Percentiles rank a stretch among this genome's conserved stretches.
phyloP scores from a whole-genome alignment of 768 basidiomycete species.

The Mrakia blollopis region DNA sequence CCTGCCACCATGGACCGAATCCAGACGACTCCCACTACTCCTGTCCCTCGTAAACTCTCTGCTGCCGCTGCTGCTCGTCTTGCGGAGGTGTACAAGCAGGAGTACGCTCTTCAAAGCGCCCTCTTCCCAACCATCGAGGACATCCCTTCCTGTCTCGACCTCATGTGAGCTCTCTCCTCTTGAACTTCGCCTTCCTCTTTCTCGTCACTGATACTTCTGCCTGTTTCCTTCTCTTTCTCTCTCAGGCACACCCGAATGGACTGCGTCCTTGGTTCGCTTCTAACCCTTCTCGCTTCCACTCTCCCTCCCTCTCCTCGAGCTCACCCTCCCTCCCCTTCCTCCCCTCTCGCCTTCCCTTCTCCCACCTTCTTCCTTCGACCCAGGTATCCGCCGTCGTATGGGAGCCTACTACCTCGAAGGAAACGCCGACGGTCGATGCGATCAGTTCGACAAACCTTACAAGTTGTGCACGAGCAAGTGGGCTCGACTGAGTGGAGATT shows the following conservation, averaged over 20 bases:
- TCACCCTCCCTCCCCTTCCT: constrained; percentile 35
- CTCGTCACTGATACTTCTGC: not conserved
- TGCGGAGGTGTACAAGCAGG: constrained; percentile 50
- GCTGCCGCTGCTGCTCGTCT: constrained; percentile 3
- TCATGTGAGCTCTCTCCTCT: constrained; percentile 43
- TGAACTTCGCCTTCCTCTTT: not conserved
- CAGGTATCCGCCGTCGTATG: constrained; percentile 74
- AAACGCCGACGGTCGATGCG: constrained; percentile 59
- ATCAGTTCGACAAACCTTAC: constrained; percentile 78
- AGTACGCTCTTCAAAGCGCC: constrained; percentile 59
- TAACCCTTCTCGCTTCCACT: not conserved
- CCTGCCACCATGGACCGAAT: not conserved
- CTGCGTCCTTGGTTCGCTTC: not conserved
- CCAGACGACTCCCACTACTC: not conserved
- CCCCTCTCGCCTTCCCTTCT: constrained; percentile 36
- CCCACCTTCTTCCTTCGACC: constrained; percentile 2
- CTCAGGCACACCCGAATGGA: not conserved
- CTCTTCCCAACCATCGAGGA: constrained; percentile 72
- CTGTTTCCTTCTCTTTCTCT: not conserved
- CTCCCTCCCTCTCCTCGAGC: constrained; percentile 24
- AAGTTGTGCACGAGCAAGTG: constrained; percentile 84
- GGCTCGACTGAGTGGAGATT: constrained; percentile 54
- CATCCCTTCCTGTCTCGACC: constrained; percentile 71
- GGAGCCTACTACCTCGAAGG: constrained; percentile 85
- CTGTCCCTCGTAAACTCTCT: not conserved